A percentile compares a stretch with the other conserved stretches of the same genome.
These are phyloP conservation scores for Teratosphaeria nubilosa DNA, from an alignment of 2,329 filamentous ascomycete species.

Conservation along the genomic window DNA sequence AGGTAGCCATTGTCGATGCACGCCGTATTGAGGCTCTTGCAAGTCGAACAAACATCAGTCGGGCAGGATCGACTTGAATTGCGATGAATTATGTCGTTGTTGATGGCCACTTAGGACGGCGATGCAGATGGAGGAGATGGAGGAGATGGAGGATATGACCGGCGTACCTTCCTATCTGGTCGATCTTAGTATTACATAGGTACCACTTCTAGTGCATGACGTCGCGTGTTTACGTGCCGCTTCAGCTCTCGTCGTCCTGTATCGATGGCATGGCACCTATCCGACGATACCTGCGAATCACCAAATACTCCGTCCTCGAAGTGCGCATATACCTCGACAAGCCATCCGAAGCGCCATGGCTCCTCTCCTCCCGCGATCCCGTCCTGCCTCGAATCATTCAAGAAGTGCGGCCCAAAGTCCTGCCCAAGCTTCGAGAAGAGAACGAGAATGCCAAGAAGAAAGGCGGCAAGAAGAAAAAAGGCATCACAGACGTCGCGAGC, in stretches of 20 bases:
- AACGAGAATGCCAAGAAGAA: slow-evolving; percentile 52
- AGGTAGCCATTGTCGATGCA: slow-evolving; percentile 22
- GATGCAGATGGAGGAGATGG: not conserved
- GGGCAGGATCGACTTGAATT: not conserved
- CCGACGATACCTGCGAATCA: slow-evolving; percentile 81
- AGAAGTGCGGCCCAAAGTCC: slow-evolving; percentile 71
- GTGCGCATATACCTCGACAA: slow-evolving; percentile 93
- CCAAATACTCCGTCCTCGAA: slow-evolving; percentile 89
- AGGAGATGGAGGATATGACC: not conserved
- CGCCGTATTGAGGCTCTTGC: slow-evolving; percentile 1
- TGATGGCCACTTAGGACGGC: not conserved
- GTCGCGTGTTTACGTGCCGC: not conserved
- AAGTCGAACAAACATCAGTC: not conserved
- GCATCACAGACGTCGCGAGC: slow-evolving; percentile 77
- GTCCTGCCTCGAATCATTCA: slow-evolving; percentile 75
- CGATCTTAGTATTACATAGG: no score
- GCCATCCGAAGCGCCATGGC: slow-evolving; percentile 72
- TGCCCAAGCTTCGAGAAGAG: slow-evolving; percentile 87
- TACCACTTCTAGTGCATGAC: not conserved
- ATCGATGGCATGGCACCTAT: slow-evolving; percentile 85
- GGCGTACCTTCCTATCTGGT: not conserved
- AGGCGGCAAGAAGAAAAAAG: slow-evolving; percentile 53
- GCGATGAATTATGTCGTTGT: not conserved
- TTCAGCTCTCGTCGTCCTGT: not conserved
- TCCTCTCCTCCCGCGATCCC: slow-evolving; percentile 66